Conservation (phyloP, 1,139 yeast genomes). For the Debaryomycetaceae sp. region DNA sequence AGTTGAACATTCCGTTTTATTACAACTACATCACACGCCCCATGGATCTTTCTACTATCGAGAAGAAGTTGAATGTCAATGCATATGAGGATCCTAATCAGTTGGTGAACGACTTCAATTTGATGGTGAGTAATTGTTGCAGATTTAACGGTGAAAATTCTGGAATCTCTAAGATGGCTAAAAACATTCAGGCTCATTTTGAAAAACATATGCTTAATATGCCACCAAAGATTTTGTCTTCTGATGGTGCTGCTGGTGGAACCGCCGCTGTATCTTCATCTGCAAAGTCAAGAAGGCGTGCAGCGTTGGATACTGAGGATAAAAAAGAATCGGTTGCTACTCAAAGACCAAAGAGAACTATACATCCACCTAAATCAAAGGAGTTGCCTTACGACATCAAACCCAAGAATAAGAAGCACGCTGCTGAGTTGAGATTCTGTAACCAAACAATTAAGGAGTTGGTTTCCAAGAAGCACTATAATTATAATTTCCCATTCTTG, state of each 20-base stretch:
- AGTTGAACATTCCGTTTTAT: conserved; percentile 86
- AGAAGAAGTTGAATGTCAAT: conserved; percentile 63
- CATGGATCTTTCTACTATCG: conserved; percentile 92
- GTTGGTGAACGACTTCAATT: conserved; percentile 74
- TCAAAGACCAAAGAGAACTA: conserved; percentile 85
- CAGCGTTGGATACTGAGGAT: conserved; percentile 48
- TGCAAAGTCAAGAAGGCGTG: conserved; percentile 48
- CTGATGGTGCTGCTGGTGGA: conserved; percentile 38
- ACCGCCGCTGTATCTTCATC: conserved; percentile 30
- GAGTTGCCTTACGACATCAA: conserved; percentile 88
- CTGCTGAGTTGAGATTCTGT: conserved; percentile 86
- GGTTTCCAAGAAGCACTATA: conserved; percentile 75
- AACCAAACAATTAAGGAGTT: conserved; percentile 80
- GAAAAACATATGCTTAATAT: conserved; percentile 90
- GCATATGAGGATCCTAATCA: conserved; percentile 71
- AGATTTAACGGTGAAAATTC: conserved; percentile 84
- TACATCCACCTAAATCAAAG: conserved; percentile 94
- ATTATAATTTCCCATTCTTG: conserved; percentile 83
- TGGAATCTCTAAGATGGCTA: conserved; percentile 85
- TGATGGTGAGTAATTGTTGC: conserved; percentile 80
- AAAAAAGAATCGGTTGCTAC: conserved; percentile 44
- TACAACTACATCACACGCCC: conserved; percentile 81
- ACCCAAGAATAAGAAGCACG: conserved; percentile 89
- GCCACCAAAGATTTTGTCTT: conserved; percentile 73
- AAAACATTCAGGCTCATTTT: conserved; percentile 84